These are phyloP conservation scores for Phytopythium vexans DNA, from an alignment of 352 stramenopile genomes.

Conservation along the genomic window DNA sequence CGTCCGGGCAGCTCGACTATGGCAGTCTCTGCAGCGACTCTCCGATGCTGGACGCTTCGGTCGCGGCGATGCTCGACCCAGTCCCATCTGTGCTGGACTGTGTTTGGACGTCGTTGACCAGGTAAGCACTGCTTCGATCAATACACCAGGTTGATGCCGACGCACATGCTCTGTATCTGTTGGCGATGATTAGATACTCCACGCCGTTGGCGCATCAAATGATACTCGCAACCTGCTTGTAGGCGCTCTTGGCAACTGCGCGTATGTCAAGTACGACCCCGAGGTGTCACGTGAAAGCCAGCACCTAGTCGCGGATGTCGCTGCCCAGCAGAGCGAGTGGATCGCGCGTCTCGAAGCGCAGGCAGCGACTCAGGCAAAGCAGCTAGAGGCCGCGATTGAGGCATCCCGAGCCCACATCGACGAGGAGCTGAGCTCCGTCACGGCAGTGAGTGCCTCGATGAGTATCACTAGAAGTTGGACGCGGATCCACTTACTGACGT, in stretches of 20 bases:
- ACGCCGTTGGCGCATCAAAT: too few relatives aligned
- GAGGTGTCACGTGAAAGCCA: conserved; percentile 29
- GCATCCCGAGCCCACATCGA: conserved; percentile 21
- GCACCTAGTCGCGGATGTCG: conserved; percentile 40
- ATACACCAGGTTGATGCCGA: too few relatives aligned
- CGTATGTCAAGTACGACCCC: conserved; percentile 50
- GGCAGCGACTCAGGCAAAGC: conserved; percentile 9
- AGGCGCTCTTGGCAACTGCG: conserved; percentile 56
- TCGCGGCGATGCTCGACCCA: conserved; percentile 23
- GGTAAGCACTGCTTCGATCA: background rate
- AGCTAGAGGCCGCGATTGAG: conserved; percentile 21
- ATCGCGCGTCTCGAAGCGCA: conserved; percentile 20
- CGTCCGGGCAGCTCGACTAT: conserved; percentile 47
- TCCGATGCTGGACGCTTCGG: conserved; percentile 55
- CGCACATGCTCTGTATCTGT: too few relatives aligned
- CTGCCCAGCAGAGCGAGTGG: conserved; percentile 17
- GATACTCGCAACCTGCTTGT: conserved; percentile 22
- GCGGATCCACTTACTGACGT: background rate
- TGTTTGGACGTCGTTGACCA: conserved; percentile 32
- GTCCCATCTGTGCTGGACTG: conserved; percentile 54
- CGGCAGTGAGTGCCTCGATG: conserved; percentile 5
- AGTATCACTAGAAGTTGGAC: background rate
- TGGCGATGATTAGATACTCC: too few relatives aligned
- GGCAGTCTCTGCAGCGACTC: conserved; percentile 56
- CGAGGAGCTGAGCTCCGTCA: conserved; percentile 22